Evolutionary conservation across 441 rosid species (phyloP), one percentile per base, ranked within the genome.

Genomic region (Populus hybrid): DNA sequence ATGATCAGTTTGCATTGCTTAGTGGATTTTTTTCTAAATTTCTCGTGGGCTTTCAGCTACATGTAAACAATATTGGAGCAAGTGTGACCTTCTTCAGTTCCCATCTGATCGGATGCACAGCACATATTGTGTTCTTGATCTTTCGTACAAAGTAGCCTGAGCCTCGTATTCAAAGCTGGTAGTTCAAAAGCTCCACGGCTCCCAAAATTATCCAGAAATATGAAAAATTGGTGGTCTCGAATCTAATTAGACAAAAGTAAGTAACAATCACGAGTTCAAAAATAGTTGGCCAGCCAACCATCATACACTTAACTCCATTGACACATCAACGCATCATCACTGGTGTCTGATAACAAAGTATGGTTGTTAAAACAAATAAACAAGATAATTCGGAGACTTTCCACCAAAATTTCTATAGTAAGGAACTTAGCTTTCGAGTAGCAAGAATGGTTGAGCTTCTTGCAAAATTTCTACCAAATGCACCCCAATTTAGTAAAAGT

Each of bases 401-500:
- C 5, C 5, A 28, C 20, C 26, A 5, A 46, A 26, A 10, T 12
- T 35, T 36, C 54, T 14, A 5, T 61, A 38, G 2, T 24, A 24
- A 36, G 78, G 5, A 68, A 21, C 78, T 30, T 12, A 23, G 3
- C 21, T 28, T 75, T 67, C 63, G n/a, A 67, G 65, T 21, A n/a
- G 65, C 50, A 63, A 63, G 71, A 67, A 36, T 35, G 23, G 74
- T 67, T 80, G 28, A 69, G 70, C 6, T 42, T 74, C 70, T 73
- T 21, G 10, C 65, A n/a, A 8, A 36, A 61, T 66, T 32, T 77
- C 59, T 12, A 66, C 78, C 73, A 46, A 74, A 73, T 32, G 54
- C 67, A 20, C 10, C 68, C 75, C 72, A 26, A 10, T 73, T 78
- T 66, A 78, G 81, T 50, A 78, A 68, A 69, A 77, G 84, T 80